Base-by-base conservation (phyloP, 2,329 filamentous ascomycete genomes). In the Colletotrichum falcatum region DNA sequence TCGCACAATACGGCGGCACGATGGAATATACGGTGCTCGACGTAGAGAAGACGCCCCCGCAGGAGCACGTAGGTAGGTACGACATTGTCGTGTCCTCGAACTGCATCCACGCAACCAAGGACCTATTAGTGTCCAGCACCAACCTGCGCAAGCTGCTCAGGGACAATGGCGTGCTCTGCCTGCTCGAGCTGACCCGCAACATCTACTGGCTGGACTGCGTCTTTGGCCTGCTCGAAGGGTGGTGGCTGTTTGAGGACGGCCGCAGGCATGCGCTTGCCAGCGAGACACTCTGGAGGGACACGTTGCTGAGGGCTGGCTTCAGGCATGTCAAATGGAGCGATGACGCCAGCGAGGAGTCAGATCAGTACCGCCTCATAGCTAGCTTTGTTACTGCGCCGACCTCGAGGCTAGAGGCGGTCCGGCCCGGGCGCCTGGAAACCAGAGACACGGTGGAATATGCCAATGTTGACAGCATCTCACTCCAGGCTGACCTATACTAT, bases 71-170 rank as follows among this genome's bases (percentile, higher is more conserved):
- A 0, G 73, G 73, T 5, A 54, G 46, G 5, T 79, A 74, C 59
- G 74, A 83, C 51, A 49, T 81, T 9, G 73, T 83, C 30, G 55
- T 83, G 8, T 75, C 78, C 1, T 76, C 77, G 4, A 83, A 83
- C 65, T 78, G 77, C 63, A 74, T 83, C 12, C 81, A 83, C 61
- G 65, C 69, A 18, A 71, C 69, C 14, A 30, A 18, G 23, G 54
- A 69, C 46, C 20, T 68, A 5, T 23, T n/a, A 5, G 9, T 8
- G 5, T 54, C 65, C 8, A 16, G 46, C 16, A 23, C 37, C 20
- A 53, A 71, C 33, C 26, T 81, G 5, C 70, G 70, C 1, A 51
- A 62, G 3, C 63, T 80, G 54, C 69, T 82, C 0, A 72, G 73
- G 2, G 65, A 73, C 0, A 76, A 78, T 26, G 81, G 80, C 11